Percentiles rank a stretch among this genome's conserved stretches.
These are phyloP conservation scores for Botrytis pseudocinerea DNA, from an alignment of 2,329 filamentous ascomycete genomes.

Conservation along the genomic window DNA sequence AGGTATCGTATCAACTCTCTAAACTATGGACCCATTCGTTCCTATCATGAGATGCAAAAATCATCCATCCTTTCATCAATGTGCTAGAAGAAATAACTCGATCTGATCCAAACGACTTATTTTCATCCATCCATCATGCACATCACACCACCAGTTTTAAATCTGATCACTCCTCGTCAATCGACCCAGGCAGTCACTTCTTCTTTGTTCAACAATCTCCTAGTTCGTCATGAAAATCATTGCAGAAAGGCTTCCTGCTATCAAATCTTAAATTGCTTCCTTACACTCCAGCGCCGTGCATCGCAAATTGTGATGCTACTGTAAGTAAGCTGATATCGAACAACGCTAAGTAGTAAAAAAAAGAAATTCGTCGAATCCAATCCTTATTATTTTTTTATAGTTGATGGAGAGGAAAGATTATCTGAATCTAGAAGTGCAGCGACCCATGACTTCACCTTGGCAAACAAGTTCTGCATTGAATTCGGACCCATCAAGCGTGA, in stretches of 20 bases:
- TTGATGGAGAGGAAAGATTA: conserved; percentile 38
- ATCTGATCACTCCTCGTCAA: not conserved
- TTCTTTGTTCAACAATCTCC: not conserved
- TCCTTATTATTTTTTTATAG: conserved; percentile 23
- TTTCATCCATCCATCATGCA: conserved; percentile 8
- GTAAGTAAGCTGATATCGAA: conserved; percentile 21
- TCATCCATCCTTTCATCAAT: conserved; percentile 12
- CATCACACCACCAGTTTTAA: not conserved
- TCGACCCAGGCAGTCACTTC: not conserved
- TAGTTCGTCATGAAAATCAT: conserved; percentile 13
- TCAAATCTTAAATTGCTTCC: conserved; percentile 8
- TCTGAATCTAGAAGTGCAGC: conserved; percentile 87
- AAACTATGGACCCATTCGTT: conserved; percentile 12
- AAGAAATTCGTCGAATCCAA: conserved; percentile 34
- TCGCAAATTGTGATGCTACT: conserved; percentile 20
- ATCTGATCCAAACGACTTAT: conserved; percentile 1
- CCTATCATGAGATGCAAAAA: conserved; percentile 4
- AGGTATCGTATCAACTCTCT: conserved; percentile 19
- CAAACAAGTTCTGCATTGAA: conserved; percentile 99
- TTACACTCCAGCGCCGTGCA: conserved; percentile 18
- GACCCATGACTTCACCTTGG: conserved; percentile 98
- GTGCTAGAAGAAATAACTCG: not conserved
- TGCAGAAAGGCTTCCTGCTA: conserved; percentile 4
- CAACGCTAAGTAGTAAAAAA: conserved; percentile 25
- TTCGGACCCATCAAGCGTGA: conserved; percentile 94